Base-by-base conservation (phyloP, 192 early-diverging fungal genomes). In the Mortierella claussenii region DNA sequence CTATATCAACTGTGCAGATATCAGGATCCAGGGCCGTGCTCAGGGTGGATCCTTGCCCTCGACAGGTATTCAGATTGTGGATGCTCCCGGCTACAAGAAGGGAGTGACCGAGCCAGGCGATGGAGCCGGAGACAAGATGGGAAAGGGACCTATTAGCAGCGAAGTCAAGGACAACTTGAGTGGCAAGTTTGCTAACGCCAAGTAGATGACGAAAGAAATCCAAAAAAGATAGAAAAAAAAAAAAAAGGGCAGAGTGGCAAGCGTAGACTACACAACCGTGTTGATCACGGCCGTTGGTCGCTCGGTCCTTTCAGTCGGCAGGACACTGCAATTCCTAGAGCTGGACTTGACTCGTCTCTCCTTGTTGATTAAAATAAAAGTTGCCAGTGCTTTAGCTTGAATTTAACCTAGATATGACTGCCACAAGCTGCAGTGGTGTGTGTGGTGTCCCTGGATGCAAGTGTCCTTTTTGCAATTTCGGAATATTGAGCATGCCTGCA, bases 1-100 rank as follows among this genome's bases (percentile, higher is more conserved):
- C 64, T 93, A 93, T 76, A 87, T 86, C 79, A 90, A 90, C 81
- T 91, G 90, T 61, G 90, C 88, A 18, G 89, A 92, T 80, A 74
- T 93, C 8, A 80, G 69, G 24, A 85, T 92, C 56, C 55, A 59
- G 1, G 86, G 88, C 17, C 53, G 65, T 1, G 40, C 2, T 17
- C n/a, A n/a, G n/a, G 59, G 18, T 37, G 70, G 42, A 27, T 55
- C 43, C 47, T 70, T 68, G 51, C 71, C 23, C 5, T 15, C 40
- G 4, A 45, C 28, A n/a, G 69, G 69, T 15, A 62, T 76, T n/a
- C 0, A 27, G 43, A 60, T 67, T 55, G 73, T 67, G 12, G 59
- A 76, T 27, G 44, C 51, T 3, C 49, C 36, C 7, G 43, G 32
- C 0, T 6, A 45, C 23, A 54, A 65, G n/a, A 13, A 61, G 10